These are phyloP conservation scores for Phalaenopsis equestris DNA, from an alignment of 106 monocot species.

Conservation along the genomic window DNA sequence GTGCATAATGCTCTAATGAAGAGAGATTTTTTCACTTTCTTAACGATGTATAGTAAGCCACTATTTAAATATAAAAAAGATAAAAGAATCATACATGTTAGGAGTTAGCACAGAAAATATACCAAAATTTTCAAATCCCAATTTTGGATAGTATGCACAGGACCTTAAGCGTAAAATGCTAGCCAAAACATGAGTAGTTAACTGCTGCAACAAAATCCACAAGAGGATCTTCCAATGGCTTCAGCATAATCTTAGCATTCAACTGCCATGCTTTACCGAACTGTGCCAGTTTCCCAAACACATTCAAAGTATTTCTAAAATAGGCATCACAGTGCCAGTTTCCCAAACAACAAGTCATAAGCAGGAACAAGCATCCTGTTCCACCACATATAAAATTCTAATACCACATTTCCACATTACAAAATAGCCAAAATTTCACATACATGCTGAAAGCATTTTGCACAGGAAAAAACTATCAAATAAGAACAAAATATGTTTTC, in stretches of 20 bases:
- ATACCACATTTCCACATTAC: not conserved
- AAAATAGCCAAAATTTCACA: not conserved
- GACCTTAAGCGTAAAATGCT: slow-evolving; percentile 66
- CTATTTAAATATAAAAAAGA: not conserved
- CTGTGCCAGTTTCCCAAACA: slow-evolving; percentile 83
- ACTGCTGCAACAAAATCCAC: slow-evolving; percentile 84
- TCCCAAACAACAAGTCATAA: slow-evolving; percentile 88
- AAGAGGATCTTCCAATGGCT: slow-evolving; percentile 83
- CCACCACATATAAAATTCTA: not conserved
- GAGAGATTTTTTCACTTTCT: not conserved
- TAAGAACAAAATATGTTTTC: not conserved
- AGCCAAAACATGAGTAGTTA: slow-evolving; percentile 8
- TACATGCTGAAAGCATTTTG: not conserved
- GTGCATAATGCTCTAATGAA: not conserved
- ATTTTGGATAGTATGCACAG: slow-evolving; percentile 71
- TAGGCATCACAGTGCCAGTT: too few species aligned
- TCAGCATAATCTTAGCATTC: slow-evolving; percentile 68
- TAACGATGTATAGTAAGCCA: not conserved
- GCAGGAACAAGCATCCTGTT: slow-evolving; percentile 85
- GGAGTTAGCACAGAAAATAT: slow-evolving; percentile 39
- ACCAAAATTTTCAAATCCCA: slow-evolving; percentile 72
- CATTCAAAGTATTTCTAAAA: too few species aligned
- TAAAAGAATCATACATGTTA: slow-evolving; percentile 35
- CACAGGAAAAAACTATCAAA: not conserved
- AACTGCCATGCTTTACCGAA: too few species aligned